Evolutionary conservation across 2,329 filamentous ascomycete species (phyloP).

Genomic region (Cladosporium velox): DNA sequence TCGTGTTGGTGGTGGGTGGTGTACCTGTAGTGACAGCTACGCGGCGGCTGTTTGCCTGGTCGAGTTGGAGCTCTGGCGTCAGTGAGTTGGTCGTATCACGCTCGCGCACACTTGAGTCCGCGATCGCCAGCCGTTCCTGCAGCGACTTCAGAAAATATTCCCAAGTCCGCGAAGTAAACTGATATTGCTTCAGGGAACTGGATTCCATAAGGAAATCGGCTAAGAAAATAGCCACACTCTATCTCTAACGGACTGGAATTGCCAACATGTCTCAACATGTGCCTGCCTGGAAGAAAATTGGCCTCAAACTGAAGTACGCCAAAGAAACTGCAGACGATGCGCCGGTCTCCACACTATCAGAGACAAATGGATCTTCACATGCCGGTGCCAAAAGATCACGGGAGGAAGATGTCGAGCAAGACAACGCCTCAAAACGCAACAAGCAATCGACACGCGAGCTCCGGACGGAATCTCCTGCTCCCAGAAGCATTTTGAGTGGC

Average conservation of each 20-base stretch:
- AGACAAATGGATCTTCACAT: slow-evolving; percentile 12
- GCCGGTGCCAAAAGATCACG: slow-evolving; percentile 18
- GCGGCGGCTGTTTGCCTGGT: slow-evolving; percentile 12
- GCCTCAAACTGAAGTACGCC: slow-evolving; percentile 60
- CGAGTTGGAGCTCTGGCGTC: slow-evolving; percentile 8
- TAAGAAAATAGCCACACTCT: background rate
- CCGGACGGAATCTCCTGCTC: background rate
- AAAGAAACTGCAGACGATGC: slow-evolving; percentile 36
- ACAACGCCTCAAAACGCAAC: slow-evolving; percentile 2
- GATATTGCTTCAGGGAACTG: background rate
- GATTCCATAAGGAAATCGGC: background rate
- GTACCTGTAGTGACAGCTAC: slow-evolving; percentile 2
- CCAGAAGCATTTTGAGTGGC: slow-evolving; percentile 13
- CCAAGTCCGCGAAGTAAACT: background rate
- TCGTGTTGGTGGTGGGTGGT: slow-evolving; percentile 10
- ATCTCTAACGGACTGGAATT: background rate
- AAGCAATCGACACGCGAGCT: slow-evolving; percentile 5
- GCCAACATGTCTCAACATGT: slow-evolving; percentile 33
- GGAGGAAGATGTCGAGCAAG: slow-evolving; percentile 10
- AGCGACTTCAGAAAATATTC: slow-evolving; percentile 20
- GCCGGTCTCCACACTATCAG: slow-evolving; percentile 1
- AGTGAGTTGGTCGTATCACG: background rate
- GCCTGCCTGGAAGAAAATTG: slow-evolving; percentile 63
- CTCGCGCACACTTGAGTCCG: background rate
- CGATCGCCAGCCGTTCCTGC: slow-evolving; percentile 9